Evolutionary conservation across 495 filamentous ascomycete species (phyloP).

Genomic region (Rhypophila decipiens): DNA sequence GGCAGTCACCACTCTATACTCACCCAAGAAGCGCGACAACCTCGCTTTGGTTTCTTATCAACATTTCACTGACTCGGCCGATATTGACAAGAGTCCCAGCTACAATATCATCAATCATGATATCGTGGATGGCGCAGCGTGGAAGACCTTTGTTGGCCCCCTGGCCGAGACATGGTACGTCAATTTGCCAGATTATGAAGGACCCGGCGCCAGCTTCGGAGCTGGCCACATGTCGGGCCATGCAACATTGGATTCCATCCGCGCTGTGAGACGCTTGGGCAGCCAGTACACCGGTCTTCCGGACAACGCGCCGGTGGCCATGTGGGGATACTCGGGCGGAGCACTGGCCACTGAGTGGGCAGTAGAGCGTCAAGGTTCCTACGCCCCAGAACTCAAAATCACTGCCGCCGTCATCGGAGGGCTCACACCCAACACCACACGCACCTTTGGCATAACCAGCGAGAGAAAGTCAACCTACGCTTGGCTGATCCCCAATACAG

Average conservation of each 20-base stretch:
- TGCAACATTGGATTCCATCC: constrained; percentile 40
- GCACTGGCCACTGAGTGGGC: constrained; percentile 50
- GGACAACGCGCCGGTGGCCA: constrained; percentile 10
- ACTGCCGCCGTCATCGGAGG: constrained; percentile 47
- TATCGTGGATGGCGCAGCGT: too few species aligned
- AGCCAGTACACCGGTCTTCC: constrained; percentile 10
- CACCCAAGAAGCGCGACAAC: constrained; percentile 3
- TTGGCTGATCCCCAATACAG: constrained; percentile 9
- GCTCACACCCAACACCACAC: constrained; percentile 27
- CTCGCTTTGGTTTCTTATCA: constrained; percentile 38
- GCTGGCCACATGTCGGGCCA: constrained; percentile 38
- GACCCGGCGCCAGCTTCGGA: constrained; percentile 33
- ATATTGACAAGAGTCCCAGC: constrained; percentile 29
- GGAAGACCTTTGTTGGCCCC: constrained; percentile 6
- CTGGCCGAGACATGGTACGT: constrained; percentile 34
- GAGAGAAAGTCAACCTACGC: constrained; percentile 7
- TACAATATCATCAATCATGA: too few species aligned
- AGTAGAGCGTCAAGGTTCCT: constrained; percentile 44
- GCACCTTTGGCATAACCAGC: constrained; percentile 14
- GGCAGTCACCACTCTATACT: constrained; percentile 44
- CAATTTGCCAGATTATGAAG: constrained; percentile 41
- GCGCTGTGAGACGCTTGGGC: constrained; percentile 24
- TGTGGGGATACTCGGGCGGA: constrained; percentile 55
- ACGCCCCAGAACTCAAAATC: constrained; percentile 49
- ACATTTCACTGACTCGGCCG: constrained; percentile 35